Conservation (phyloP, 345 rosid species). For the Syzygium aromaticum region DNA sequence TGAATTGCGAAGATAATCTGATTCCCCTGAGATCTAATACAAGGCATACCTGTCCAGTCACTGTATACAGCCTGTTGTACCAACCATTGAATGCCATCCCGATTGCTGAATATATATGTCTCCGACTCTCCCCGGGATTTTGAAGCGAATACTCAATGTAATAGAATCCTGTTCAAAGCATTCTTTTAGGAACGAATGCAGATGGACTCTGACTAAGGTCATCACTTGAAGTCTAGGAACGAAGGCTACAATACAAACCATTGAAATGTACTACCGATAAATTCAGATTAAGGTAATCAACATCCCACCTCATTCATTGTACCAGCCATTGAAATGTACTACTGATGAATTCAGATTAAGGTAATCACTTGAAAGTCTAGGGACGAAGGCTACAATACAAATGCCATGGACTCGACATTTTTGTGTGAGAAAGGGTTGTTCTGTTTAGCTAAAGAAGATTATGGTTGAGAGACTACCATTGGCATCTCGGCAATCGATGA, state of each 20-base stretch:
- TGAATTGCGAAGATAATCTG: background rate
- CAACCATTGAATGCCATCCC: constrained; percentile 92
- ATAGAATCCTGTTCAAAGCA: constrained; percentile 46
- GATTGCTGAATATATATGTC: constrained; percentile 63
- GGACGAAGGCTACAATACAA: background rate
- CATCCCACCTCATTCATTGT: too few species aligned
- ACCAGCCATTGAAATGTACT: too few species aligned
- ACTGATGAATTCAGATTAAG: too few species aligned
- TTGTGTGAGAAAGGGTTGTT: background rate
- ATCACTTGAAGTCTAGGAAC: background rate
- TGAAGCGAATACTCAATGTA: constrained; percentile 86
- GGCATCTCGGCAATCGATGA: constrained; percentile 49
- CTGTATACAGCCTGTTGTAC: constrained; percentile 86
- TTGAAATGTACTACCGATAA: too few species aligned
- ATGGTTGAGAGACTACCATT: constrained; percentile 37
- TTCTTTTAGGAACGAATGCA: background rate
- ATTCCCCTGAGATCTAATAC: background rate
- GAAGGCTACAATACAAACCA: too few species aligned
- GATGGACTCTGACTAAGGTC: background rate
- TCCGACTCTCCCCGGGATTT: constrained; percentile 74
- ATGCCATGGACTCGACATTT: background rate
- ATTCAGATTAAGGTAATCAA: too few species aligned
- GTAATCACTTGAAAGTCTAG: background rate
- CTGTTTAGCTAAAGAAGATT: background rate
- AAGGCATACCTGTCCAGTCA: constrained; percentile 70